Evolutionary conservation across 768 basidiomycete genomes (phyloP).

Genomic region (Boletus sensibilis): DNA sequence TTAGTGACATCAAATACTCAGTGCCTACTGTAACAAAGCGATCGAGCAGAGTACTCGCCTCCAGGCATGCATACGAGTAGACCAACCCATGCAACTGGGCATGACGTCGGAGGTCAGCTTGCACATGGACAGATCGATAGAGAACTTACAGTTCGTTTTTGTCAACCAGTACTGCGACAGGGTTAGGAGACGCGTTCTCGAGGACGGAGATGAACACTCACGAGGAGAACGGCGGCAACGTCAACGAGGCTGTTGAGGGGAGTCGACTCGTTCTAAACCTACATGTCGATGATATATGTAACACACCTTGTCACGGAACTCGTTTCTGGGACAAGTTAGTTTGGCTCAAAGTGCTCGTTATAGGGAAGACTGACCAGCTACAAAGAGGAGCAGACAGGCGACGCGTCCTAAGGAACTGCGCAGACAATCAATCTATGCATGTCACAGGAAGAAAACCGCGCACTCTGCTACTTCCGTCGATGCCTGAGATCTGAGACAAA

Average conservation of each 20-base stretch:
- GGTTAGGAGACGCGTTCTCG: neutral
- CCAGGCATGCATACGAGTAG: conserved; percentile 19
- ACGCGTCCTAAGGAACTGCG: conserved; percentile 4
- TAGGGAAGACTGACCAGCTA: conserved; percentile 13
- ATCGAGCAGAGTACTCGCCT: conserved; percentile 1
- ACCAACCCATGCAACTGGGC: conserved; percentile 17
- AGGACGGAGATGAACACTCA: conserved; percentile 1
- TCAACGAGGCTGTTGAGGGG: conserved; percentile 9
- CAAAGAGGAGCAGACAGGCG: neutral
- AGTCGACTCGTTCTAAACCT: neutral
- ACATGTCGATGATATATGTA: neutral
- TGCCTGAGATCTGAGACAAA: conserved; percentile 10
- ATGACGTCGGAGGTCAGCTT: neutral
- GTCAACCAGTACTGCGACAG: conserved; percentile 19
- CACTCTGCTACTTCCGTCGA: conserved; percentile 5
- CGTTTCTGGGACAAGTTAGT: conserved; percentile 20
- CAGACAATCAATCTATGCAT: neutral
- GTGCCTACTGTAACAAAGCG: too few relatives aligned
- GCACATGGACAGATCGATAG: neutral
- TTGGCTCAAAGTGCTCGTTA: neutral
- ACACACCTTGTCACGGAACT: conserved; percentile 13
- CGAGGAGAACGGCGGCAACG: conserved; percentile 5
- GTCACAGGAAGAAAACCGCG: neutral
- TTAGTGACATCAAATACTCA: neutral
- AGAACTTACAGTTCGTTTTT: conserved; percentile 9